Conservation (phyloP, 2,329 filamentous ascomycete genomes). For the Colletotrichum endophyticum region DNA sequence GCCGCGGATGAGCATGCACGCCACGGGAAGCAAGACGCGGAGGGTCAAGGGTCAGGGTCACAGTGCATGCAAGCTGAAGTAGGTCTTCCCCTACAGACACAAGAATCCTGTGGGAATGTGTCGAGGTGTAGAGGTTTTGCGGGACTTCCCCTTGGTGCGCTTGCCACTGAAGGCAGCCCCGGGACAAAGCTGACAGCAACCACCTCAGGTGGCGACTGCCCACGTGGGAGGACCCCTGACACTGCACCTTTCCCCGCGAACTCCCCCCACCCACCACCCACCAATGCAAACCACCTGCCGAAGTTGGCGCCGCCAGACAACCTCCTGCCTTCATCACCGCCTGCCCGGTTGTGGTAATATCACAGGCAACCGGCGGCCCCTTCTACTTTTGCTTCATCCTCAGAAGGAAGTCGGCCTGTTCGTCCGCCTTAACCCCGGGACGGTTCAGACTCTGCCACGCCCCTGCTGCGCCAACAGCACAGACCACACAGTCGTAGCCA, state of each 20-base stretch:
- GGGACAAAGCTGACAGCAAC: background rate
- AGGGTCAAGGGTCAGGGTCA: background rate
- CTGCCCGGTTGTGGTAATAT: background rate
- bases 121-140: too few species aligned
- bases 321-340: background rate
- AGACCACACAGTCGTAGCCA: too few species aligned
- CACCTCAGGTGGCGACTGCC: too few species aligned
- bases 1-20: too few species aligned
- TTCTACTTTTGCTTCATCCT: background rate
- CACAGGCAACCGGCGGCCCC: background rate
- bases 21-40: background rate
- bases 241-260: background rate
- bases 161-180: background rate
- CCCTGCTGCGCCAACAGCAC: too few species aligned
- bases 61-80: background rate
- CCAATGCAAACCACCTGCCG: background rate
- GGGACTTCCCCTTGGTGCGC: background rate
- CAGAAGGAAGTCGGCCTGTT: background rate
- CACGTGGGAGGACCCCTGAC: background rate
- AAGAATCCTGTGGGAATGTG: background rate
- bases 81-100: background rate
- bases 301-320: background rate
- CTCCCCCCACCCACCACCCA: background rate
- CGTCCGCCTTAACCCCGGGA: background rate
- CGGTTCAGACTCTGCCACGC: background rate